phyloP scores from a whole-genome alignment of 78 protist species.

The Pelomyxa schiedti region DNA sequence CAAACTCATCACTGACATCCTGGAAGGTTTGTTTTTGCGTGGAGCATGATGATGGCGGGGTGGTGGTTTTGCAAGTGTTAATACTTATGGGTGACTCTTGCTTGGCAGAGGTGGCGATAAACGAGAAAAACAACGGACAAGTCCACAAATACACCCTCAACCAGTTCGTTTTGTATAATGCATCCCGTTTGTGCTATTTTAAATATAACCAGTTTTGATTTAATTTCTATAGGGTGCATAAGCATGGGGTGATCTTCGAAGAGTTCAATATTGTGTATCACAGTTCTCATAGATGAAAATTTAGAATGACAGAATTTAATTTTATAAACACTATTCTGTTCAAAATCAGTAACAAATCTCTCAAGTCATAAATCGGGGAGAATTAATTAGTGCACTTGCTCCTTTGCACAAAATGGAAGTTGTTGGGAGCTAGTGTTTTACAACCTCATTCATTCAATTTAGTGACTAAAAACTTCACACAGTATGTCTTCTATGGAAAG shows the following conservation, averaged over 20 bases:
- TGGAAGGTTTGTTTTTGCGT: no score
- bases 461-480: neutral
- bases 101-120: neutral
- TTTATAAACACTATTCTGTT: no score
- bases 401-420: neutral
- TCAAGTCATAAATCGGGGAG: no score
- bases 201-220: no score
- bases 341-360: no score
- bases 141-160: neutral
- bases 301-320: slow-evolving; percentile 11
- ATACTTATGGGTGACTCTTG: no score
- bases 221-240: no score
- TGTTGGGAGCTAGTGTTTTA: slow-evolving; percentile 35
- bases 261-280: neutral
- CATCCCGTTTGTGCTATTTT: no score
- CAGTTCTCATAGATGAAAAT: neutral
- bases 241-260: neutral
- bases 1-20: no score
- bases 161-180: neutral
- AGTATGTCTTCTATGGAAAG: slow-evolving; percentile 22
- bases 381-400: no score
- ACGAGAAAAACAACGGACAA: neutral
- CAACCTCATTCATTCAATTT: neutral
- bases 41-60: no score
- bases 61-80: no score